A percentile compares a stretch with the other conserved stretches of the same genome.
Conservation (phyloP, 2,329 filamentous ascomycete species). For the Ophiostoma populinum region DNA sequence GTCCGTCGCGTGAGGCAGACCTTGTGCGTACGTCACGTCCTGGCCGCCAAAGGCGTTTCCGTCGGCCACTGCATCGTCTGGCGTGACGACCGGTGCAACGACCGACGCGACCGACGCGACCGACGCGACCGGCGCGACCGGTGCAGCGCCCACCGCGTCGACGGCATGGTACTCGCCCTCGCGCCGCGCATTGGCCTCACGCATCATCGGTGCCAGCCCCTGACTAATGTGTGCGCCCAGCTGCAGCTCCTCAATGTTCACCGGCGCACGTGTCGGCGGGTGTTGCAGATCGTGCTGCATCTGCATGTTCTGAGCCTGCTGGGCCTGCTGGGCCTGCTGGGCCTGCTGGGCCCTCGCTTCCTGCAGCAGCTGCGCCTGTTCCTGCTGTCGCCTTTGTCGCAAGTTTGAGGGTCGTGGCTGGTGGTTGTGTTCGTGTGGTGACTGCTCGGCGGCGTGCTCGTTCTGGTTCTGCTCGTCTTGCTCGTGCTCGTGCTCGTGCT, state of each 20-base stretch:
- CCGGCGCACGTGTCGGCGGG: conserved; percentile 15
- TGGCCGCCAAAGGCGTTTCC: conserved; percentile 2
- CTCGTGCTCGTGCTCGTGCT: conserved; percentile 21
- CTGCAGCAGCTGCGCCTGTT: conserved; percentile 19
- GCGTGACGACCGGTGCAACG: conserved; percentile 2
- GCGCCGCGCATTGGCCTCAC: conserved; percentile 24
- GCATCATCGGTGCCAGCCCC: conserved; percentile 33
- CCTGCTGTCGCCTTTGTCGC: conserved; percentile 15
- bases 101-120: not conserved
- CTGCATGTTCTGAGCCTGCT: conserved; percentile 23
- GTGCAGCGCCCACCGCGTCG: conserved; percentile 1
- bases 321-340: conserved; percentile 16
- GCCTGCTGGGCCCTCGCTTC: conserved; percentile 17
- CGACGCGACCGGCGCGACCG: not conserved
- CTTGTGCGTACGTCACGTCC: conserved; percentile 7
- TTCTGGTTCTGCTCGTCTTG: conserved; percentile 16
- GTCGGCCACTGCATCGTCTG: not conserved
- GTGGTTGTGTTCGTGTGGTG: conserved; percentile 9
- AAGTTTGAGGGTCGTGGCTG: conserved; percentile 18
- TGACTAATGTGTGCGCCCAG: conserved; percentile 40
- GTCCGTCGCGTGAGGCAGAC: conserved; percentile 9
- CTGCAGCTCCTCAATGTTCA: conserved; percentile 38
- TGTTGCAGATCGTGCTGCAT: conserved; percentile 15
- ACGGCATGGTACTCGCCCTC: conserved; percentile 11
- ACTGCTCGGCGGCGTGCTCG: conserved; percentile 21